Evolutionary conservation across 2,329 filamentous ascomycete genomes (phyloP).

Genomic region (Colletotrichum cereale): DNA sequence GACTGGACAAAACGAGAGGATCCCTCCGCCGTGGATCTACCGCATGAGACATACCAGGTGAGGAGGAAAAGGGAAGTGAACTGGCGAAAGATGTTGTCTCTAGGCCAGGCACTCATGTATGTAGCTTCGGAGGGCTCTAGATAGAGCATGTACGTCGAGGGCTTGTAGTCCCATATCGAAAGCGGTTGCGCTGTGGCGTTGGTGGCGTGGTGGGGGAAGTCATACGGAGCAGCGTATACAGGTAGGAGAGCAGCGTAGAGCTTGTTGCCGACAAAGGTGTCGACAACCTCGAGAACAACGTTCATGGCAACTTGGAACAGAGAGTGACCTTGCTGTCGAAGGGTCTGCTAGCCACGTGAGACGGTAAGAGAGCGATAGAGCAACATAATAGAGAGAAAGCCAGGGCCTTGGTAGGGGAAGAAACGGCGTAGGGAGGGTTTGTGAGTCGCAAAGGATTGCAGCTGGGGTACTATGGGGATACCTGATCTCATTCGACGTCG

Average conservation of each 20-base stretch:
- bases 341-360: background rate
- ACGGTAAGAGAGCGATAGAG: background rate
- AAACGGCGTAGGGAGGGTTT: conserved; percentile 13
- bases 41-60: conserved; percentile 75
- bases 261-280: conserved; percentile 85
- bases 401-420: background rate
- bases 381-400: conserved; percentile 9
- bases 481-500: conserved; percentile 27
- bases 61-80: conserved; percentile 82
- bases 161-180: conserved; percentile 76
- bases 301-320: conserved; percentile 74
- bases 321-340: background rate
- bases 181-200: conserved; percentile 69
- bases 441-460: conserved; percentile 15
- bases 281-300: conserved; percentile 86
- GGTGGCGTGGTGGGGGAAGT: conserved; percentile 61
- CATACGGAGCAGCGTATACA: conserved; percentile 64
- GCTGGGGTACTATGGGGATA: conserved; percentile 21
- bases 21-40: background rate
- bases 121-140: conserved; percentile 80
- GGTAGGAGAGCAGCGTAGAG: conserved; percentile 81
- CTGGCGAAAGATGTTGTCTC: conserved; percentile 85
- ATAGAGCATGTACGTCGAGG: conserved; percentile 77
- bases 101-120: conserved; percentile 80
- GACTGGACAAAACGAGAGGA: background rate